phyloP scores from a whole-genome alignment of 768 basidiomycete species.

The Phylloporus sp. region DNA sequence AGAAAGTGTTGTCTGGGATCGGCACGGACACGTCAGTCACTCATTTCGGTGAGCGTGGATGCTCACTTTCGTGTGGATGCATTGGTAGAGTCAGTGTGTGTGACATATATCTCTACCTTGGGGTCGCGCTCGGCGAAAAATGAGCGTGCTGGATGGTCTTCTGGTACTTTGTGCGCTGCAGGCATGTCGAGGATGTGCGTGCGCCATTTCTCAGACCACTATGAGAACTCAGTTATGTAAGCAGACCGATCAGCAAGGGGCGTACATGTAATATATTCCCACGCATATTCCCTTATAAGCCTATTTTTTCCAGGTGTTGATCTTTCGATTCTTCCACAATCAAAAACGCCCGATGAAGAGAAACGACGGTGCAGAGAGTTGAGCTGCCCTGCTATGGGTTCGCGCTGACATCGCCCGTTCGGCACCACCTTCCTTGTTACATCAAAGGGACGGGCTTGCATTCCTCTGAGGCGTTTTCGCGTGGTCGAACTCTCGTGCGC shows the following conservation, averaged over 20 bases:
- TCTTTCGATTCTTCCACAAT: slow-evolving; percentile 42
- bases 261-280: slow-evolving; percentile 20
- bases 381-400: slow-evolving; percentile 45
- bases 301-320: neutral
- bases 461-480: slow-evolving; percentile 47
- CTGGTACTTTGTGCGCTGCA: slow-evolving; percentile 21
- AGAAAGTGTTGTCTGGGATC: slow-evolving; percentile 25
- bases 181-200: slow-evolving; percentile 20
- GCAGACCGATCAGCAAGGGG: neutral
- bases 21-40: slow-evolving; percentile 9
- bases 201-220: neutral
- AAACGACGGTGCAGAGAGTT: slow-evolving; percentile 52
- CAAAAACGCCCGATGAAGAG: slow-evolving; percentile 49
- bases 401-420: slow-evolving; percentile 61
- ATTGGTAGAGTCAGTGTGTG: slow-evolving; percentile 23
- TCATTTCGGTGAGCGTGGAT: neutral
- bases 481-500: slow-evolving; percentile 10
- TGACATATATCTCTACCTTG: slow-evolving; percentile 27
- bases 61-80: slow-evolving; percentile 19
- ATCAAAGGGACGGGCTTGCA: slow-evolving; percentile 53
- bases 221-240: slow-evolving; percentile 14
- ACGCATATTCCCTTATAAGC: slow-evolving; percentile 8
- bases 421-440: slow-evolving; percentile 59
- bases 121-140: slow-evolving; percentile 19
- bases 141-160: slow-evolving; percentile 20